Evolutionary conservation across 2,329 filamentous ascomycete species (phyloP), one percentile per base, ranked within the genome.

Genomic region (Nemania sp.): DNA sequence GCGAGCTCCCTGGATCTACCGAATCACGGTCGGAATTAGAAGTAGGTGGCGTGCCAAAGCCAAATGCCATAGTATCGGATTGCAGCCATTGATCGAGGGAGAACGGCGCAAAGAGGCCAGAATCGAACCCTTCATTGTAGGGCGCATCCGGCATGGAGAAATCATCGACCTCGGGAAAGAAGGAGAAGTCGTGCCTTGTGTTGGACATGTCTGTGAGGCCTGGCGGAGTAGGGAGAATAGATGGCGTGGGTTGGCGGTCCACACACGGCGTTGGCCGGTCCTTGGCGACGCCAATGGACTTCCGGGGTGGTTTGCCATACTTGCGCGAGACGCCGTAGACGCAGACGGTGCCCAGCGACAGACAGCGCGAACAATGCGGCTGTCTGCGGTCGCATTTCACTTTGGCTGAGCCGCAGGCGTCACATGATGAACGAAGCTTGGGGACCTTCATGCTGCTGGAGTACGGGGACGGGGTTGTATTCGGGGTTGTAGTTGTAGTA

Each of bases 401-500:
- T 20, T 62, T 62, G 7, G 47, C 58, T n/a, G 5, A 2, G 47
- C 58, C 47, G 22, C 58, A 62, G 18, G 43, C 35, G 22, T 62
- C 47, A 22, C 58, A 62, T 11, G 45, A 53, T 4, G 58, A 62
- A 3, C 58, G 58, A 4, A 60, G n/a, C 45, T 58, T 58, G 35
- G 43, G 43, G 13, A 13, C 11, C 35, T 41, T 41, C 35, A 41
- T 41, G 35, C 35, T 41, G 35, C 35, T 41, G 35, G 35, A 11
- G 35, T 41, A 41, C 35, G 35, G 35, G 35, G 13, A 41, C 35
- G 35, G 35, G 35, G 11, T 13, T 15, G 35, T 5, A 11, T 3
- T 41, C 13, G 35, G 13, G 35, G 35, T 41, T 15, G 35, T 10
- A 11, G 11, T 41, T 41, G 35, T 13, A 15, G 35, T 13, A 3